These are phyloP conservation scores for Xylaria digitata DNA, from an alignment of 2,329 filamentous ascomycete species.

Conservation along the genomic window DNA sequence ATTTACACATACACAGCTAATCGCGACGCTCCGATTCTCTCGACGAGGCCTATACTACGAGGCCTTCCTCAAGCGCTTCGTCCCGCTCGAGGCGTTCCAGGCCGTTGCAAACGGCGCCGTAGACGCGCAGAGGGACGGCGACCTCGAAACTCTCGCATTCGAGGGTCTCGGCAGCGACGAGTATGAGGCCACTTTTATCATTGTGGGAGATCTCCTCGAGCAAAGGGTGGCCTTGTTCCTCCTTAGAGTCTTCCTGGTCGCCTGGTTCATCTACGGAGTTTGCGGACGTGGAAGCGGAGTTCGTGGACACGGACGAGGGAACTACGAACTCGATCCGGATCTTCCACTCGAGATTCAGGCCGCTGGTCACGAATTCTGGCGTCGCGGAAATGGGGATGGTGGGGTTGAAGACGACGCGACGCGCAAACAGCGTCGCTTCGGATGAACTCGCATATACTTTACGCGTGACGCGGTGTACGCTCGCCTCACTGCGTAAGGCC, in stretches of 20 bases:
- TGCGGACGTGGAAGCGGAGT: constrained; percentile 22
- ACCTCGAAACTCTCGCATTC: constrained; percentile 93
- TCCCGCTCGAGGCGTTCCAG: constrained; percentile 67
- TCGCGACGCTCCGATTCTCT: not conserved
- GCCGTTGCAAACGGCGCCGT: constrained; percentile 70
- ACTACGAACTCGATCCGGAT: constrained; percentile 94
- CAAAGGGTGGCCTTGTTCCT: constrained; percentile 60
- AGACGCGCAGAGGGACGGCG: constrained; percentile 84
- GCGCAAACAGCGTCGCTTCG: constrained; percentile 84
- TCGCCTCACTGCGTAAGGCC: constrained; percentile 85
- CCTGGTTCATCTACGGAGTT: constrained; percentile 17
- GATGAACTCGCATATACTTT: constrained; percentile 82
- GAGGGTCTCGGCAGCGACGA: constrained; percentile 81
- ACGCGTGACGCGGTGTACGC: constrained; percentile 86
- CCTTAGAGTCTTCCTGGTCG: constrained; percentile 41
- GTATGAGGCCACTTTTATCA: constrained; percentile 77
- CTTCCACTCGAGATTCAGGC: constrained; percentile 88
- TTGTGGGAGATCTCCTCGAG: constrained; percentile 83
- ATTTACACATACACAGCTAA: constrained; percentile 27
- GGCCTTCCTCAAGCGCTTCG: constrained; percentile 61
- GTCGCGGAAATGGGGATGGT: constrained; percentile 86
- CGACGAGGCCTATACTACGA: constrained; percentile 41
- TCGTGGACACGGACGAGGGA: constrained; percentile 57
- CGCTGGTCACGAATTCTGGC: constrained; percentile 91
- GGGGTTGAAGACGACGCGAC: constrained; percentile 81